phyloP scores from a whole-genome alignment of 805 yeast species.

The Tetrapisispora fleetii region DNA sequence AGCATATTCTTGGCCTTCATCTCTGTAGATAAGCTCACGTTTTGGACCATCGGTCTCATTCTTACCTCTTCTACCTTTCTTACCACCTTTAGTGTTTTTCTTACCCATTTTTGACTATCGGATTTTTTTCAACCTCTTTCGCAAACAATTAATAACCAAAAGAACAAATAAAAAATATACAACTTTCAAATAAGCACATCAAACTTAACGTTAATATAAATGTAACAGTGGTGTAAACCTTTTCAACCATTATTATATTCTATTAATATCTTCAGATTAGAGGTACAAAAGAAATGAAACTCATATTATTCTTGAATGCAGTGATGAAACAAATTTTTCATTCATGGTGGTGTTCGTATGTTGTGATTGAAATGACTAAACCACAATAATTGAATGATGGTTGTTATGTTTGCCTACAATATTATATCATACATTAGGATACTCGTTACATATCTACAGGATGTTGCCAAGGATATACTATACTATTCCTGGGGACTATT shows the following conservation, averaged over 20 bases:
- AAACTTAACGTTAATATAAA: too few relatives aligned
- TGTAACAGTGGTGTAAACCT: too few relatives aligned
- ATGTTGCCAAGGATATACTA: not conserved
- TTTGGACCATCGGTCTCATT: constrained; percentile 83
- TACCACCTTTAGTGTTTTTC: constrained; percentile 56
- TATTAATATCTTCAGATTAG: not conserved
- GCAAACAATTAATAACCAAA: not conserved
- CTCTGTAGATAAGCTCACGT: constrained; percentile 86
- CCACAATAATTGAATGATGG: too few relatives aligned
- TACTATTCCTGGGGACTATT: too few relatives aligned
- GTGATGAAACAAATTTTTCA: not conserved
- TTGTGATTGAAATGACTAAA: not conserved
- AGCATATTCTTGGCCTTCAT: constrained; percentile 97
- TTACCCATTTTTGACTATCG: constrained; percentile 26
- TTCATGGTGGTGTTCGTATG: not conserved
- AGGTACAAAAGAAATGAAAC: not conserved
- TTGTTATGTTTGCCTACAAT: too few relatives aligned
- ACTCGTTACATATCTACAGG: not conserved
- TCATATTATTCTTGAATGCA: not conserved
- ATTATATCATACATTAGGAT: not conserved
- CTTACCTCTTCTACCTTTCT: constrained; percentile 96
- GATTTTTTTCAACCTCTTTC: not conserved
- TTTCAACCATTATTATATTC: too few relatives aligned
- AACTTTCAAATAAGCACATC: too few relatives aligned
- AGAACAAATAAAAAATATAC: not conserved